Base-by-base conservation (phyloP, 1,139 yeast genomes). In the Meyerozyma carpophila region DNA sequence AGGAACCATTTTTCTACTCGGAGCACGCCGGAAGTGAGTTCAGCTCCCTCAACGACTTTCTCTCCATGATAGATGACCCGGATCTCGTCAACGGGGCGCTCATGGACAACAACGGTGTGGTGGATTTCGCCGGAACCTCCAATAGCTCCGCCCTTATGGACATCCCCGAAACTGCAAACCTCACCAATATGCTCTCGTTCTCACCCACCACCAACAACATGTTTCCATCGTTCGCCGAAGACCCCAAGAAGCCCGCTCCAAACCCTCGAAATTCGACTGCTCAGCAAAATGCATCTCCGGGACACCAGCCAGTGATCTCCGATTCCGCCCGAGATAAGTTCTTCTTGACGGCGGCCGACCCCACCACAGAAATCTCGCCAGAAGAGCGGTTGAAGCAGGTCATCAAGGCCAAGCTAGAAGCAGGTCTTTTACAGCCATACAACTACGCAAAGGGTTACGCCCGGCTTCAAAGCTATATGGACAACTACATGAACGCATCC, bases 301-400 rank as follows among this genome's bases (percentile, higher is more conserved):
- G 46, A 8, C 67, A 66, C 46, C 72, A 66, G 41, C 83, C 84
- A 0, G 72, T 75, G 32, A 73, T 82, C 8, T 81, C 87, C 0
- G 93, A 84, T 52, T 83, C 94, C 1, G 96, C 96, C 1, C 75
- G 91, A 51, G 98, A 91, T 60, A 90, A 90, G 64, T 93, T 93
- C 65, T 91, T 93, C 67, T 68, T 93, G 44, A 91, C 98, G 0
- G 98, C 98, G 0, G 98, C 98, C 0, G 98, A 93, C 59, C 98
- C 98, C 1, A 86, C 96, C 0, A 89, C 94, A 0, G 96, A 89
- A 55, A 85, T 87, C 36, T 87, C 96, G 0, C 97, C 98, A 0
- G 98, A 91, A 60, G 98, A 91, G 58, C 75, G 97, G 50, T 73
- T 93, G 53, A 89, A 89, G 57, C 95, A 90, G 59, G 98, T 93